Evolutionary conservation across 441 rosid genomes (phyloP).

Genomic region (Populus hybrid): DNA sequence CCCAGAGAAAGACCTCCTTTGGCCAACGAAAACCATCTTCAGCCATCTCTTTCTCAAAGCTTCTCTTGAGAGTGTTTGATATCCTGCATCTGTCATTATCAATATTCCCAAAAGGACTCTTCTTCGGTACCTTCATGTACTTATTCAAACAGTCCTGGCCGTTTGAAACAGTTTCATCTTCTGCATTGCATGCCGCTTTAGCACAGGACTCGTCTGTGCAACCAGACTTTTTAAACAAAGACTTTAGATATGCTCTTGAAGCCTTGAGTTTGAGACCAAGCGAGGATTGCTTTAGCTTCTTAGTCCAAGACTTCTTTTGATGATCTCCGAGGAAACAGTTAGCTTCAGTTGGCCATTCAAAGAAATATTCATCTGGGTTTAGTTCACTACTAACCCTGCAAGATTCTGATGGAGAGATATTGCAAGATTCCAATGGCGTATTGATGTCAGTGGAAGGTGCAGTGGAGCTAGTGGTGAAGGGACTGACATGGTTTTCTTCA

Average conservation of each 20-base stretch:
- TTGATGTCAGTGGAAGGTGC: conserved; percentile 29
- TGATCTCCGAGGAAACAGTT: conserved; percentile 33
- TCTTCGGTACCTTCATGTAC: conserved; percentile 32
- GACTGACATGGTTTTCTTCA: conserved; percentile 23
- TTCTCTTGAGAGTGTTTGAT: conserved; percentile 24
- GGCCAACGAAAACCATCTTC: conserved; percentile 31
- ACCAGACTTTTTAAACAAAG: conserved; percentile 54
- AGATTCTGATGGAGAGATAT: conserved; percentile 50
- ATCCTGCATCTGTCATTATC: conserved; percentile 23
- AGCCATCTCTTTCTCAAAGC: conserved; percentile 31
- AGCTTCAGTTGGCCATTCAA: conserved; percentile 58
- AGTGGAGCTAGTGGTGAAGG: conserved; percentile 15
- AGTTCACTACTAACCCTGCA: conserved; percentile 56
- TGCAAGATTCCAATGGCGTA: conserved; percentile 33
- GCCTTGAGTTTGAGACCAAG: conserved; percentile 66
- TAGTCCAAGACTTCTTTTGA: conserved; percentile 46
- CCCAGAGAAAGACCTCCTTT: conserved; percentile 78
- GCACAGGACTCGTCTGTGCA: conserved; percentile 50
- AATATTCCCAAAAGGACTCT: conserved; percentile 29
- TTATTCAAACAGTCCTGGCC: conserved; percentile 22
- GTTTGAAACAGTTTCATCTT: conserved; percentile 14
- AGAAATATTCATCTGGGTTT: conserved; percentile 47
- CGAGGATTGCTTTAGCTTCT: conserved; percentile 53
- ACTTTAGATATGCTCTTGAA: conserved; percentile 60
- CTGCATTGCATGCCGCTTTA: conserved; percentile 29